These are phyloP conservation scores for Forsythia viridissima DNA, from an alignment of 257 asterid genomes.

Conservation along the genomic window DNA sequence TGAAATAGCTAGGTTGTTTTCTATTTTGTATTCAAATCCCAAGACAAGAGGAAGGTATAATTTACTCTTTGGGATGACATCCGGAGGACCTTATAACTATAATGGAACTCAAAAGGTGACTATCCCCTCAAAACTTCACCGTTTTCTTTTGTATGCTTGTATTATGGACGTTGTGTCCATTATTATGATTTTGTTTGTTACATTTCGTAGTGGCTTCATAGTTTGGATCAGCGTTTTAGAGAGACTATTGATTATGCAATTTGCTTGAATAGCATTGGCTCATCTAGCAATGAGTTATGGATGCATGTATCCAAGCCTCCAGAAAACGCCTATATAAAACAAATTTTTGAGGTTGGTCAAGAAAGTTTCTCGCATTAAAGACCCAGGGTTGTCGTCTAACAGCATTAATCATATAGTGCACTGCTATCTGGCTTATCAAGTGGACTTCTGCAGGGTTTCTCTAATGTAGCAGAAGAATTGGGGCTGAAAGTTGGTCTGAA, in stretches of 20 bases:
- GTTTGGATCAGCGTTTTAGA: conserved; percentile 85
- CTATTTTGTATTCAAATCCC: conserved; percentile 82
- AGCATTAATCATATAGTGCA: conserved; percentile 2
- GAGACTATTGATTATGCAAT: conserved; percentile 91
- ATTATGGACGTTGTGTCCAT: conserved; percentile 8
- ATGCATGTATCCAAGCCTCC: conserved; percentile 96
- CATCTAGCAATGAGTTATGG: conserved; percentile 56
- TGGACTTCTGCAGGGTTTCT: conserved; percentile 63
- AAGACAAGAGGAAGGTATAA: conserved; percentile 91
- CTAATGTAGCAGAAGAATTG: conserved; percentile 70
- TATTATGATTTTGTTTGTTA: conserved; percentile 31
- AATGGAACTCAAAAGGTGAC: conserved; percentile 84
- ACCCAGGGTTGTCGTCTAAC: neutral
- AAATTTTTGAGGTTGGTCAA: conserved; percentile 74
- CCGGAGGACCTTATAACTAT: conserved; percentile 97
- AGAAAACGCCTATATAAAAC: conserved; percentile 73
- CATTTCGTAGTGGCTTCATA: conserved; percentile 76
- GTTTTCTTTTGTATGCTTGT: neutral
- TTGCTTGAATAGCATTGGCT: conserved; percentile 94
- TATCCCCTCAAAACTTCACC: conserved; percentile 11
- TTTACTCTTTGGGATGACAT: conserved; percentile 81
- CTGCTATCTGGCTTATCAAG: conserved; percentile 25
- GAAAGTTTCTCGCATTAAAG: conserved; percentile 9
- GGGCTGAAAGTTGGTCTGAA: conserved; percentile 82
- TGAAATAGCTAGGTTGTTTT: conserved; percentile 90